Evolutionary conservation across 2,329 filamentous ascomycete species (phyloP).

Genomic region (Zymoseptoria crescenta): DNA sequence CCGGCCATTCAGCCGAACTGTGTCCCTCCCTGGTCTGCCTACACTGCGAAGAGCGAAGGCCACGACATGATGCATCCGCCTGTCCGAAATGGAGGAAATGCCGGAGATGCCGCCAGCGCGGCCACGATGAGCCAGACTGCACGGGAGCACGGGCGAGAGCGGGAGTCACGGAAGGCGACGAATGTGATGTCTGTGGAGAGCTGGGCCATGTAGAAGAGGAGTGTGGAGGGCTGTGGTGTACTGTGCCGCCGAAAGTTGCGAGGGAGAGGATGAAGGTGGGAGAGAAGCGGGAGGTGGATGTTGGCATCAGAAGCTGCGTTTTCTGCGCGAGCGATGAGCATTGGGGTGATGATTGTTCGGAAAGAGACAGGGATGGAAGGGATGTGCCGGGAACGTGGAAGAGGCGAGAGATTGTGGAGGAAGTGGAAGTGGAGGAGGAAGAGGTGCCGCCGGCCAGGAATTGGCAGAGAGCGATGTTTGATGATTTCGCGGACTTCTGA

Average conservation of each 20-base stretch:
- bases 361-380: not conserved
- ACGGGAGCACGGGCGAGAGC: not conserved
- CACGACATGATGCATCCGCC: constrained; percentile 6
- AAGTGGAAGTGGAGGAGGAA: constrained; percentile 3
- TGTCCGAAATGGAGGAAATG: constrained; percentile 10
- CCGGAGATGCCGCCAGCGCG: constrained; percentile 7
- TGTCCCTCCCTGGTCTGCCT: constrained; percentile 7
- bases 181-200: constrained; percentile 6
- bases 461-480: not conserved
- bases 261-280: not conserved
- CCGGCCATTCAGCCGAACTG: constrained; percentile 6
- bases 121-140: constrained; percentile 9
- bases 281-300: not conserved
- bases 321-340: constrained; percentile 2
- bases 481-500: not conserved
- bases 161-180: not conserved
- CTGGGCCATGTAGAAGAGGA: constrained; percentile 21
- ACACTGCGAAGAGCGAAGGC: constrained; percentile 6
- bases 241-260: not conserved
- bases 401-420: not conserved
- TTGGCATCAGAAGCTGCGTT: not conserved
- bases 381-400: not conserved
- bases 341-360: constrained; percentile 6
- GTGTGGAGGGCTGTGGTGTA: constrained; percentile 19
- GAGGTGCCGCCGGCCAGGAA: not conserved